These are phyloP conservation scores for Nannochloropsis salina DNA, from an alignment of 108 stramenopile species.

Conservation along the genomic window DNA sequence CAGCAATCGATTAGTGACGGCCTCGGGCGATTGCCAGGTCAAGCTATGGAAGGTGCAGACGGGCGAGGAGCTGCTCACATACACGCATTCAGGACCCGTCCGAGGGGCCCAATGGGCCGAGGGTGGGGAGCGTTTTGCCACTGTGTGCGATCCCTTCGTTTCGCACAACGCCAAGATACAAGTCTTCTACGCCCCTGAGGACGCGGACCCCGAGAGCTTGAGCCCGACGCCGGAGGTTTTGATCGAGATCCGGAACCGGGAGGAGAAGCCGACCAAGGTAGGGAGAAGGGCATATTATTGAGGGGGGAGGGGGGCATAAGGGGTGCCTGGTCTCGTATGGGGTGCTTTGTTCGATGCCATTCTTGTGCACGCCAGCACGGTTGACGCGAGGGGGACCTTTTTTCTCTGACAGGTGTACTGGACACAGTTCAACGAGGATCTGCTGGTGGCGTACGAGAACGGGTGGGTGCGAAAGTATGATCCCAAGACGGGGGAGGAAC, in stretches of 20 bases:
- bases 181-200: conserved; percentile 70
- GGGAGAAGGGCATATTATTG: conserved; percentile 45
- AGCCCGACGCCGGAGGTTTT: conserved; percentile 55
- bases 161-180: conserved; percentile 81
- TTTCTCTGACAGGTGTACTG: conserved; percentile 31
- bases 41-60: conserved; percentile 86
- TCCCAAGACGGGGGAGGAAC: conserved; percentile 69
- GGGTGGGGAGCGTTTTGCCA: conserved; percentile 81
- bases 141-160: conserved; percentile 90
- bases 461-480: conserved; percentile 83
- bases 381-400: neutral
- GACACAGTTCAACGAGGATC: conserved; percentile 68
- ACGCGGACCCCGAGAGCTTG: conserved; percentile 53
- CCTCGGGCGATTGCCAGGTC: conserved; percentile 58
- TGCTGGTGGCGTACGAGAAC: conserved; percentile 86
- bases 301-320: neutral
- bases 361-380: too few species aligned
- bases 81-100: conserved; percentile 77
- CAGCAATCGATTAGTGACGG: conserved; percentile 54
- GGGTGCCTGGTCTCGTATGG: too few species aligned
- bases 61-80: conserved; percentile 73
- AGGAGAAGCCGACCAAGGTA: conserved; percentile 78
- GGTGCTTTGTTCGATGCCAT: too few species aligned
- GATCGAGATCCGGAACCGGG: conserved; percentile 65
- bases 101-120: conserved; percentile 71